These are phyloP conservation scores for Echinochloa phyllopogon DNA, from an alignment of 176 grass and related monocot genomes.

Conservation along the genomic window DNA sequence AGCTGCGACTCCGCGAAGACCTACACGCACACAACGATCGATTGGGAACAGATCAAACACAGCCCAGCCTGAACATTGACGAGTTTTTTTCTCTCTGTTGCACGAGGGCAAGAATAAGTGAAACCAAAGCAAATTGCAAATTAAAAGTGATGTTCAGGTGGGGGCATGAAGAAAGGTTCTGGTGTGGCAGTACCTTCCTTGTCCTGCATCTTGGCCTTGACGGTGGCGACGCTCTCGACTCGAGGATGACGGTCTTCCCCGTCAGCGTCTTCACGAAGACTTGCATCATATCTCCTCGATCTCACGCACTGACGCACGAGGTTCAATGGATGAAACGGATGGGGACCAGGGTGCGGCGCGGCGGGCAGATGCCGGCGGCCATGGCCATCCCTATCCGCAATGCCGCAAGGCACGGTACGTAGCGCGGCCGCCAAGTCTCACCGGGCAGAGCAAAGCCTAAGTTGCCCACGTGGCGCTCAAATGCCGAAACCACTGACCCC, in stretches of 20 bases:
- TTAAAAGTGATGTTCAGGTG: too few relatives aligned
- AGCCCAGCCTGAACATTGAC: not conserved
- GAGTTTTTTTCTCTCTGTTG: not conserved
- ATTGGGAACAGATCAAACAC: not conserved
- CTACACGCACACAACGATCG: not conserved
- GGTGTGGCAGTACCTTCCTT: constrained; percentile 43
- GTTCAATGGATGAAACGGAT: not conserved
- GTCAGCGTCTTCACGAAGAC: constrained; percentile 65
- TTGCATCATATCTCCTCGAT: constrained; percentile 28
- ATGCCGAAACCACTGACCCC: not conserved
- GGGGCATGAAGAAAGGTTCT: not conserved
- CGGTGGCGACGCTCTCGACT: constrained; percentile 63
- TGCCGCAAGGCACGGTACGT: not conserved
- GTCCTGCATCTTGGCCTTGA: constrained; percentile 81
- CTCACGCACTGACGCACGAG: too few relatives aligned
- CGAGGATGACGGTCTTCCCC: constrained; percentile 69
- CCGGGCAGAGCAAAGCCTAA: not conserved
- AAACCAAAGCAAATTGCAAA: too few relatives aligned
- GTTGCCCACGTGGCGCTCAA: not conserved
- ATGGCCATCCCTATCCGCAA: too few relatives aligned
- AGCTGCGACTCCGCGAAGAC: constrained; percentile 56
- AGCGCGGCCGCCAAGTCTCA: constrained; percentile 23
- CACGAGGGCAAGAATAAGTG: not conserved
- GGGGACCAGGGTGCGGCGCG: not conserved
- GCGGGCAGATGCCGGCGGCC: not conserved